Evolutionary conservation across 805 yeast genomes (phyloP).

Genomic region (Spathaspora sp.): DNA sequence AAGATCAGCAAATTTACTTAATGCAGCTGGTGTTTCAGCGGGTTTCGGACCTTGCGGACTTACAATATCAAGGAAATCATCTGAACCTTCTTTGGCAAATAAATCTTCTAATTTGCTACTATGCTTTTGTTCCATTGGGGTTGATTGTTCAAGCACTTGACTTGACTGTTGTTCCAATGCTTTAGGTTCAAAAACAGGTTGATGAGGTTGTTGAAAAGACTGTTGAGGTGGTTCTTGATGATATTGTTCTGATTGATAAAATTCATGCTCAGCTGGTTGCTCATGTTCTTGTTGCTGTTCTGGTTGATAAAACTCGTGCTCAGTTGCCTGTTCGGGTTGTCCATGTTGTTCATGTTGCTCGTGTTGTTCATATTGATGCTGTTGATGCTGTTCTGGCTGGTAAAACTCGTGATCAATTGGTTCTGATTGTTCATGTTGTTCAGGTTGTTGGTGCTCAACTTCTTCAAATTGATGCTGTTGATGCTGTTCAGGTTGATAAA

Average conservation of each 20-base stretch:
- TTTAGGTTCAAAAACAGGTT: background rate
- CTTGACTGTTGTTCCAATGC: background rate
- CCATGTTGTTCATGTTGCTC: background rate
- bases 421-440: background rate
- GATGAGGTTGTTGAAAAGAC: background rate
- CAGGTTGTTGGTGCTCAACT: background rate
- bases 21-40: background rate
- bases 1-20: conserved; percentile 10
- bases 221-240: background rate
- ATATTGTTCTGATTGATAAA: background rate
- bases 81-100: conserved; percentile 12
- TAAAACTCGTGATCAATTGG: background rate
- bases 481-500: background rate
- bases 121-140: background rate
- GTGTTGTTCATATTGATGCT: background rate
- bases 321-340: background rate
- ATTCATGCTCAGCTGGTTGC: background rate
- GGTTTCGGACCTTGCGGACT: background rate
- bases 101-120: conserved; percentile 4
- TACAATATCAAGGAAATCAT: conserved; percentile 14
- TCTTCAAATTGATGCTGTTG: background rate
- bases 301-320: background rate
- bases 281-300: background rate
- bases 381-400: background rate
- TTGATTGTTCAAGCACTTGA: background rate